phyloP scores from a whole-genome alignment of 2,329 filamentous ascomycete species.

The Amylocarpus encephaloides region DNA sequence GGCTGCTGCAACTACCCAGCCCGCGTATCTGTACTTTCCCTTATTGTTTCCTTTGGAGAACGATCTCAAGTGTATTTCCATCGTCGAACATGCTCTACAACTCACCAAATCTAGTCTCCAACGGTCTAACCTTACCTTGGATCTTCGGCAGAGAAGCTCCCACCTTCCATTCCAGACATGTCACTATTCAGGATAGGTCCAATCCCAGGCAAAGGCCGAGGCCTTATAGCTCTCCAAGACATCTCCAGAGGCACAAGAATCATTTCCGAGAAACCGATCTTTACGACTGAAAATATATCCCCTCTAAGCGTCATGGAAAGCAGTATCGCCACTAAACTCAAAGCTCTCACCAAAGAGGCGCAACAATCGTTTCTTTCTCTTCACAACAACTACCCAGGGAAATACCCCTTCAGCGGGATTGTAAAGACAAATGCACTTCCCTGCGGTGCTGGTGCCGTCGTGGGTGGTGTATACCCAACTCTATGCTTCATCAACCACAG shows the following conservation, averaged over 20 bases:
- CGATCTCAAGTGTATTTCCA: too few species aligned
- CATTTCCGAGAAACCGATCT: constrained; percentile 35
- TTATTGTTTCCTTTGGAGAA: too few species aligned
- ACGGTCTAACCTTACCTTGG: too few species aligned
- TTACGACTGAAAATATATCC: constrained; percentile 22
- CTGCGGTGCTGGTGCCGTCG: constrained; percentile 18
- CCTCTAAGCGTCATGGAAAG: constrained; percentile 6
- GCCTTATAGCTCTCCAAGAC: constrained; percentile 33
- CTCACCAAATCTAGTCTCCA: too few species aligned
- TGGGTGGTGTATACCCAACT: constrained; percentile 22
- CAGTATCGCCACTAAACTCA: constrained; percentile 8
- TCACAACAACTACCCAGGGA: constrained; percentile 25
- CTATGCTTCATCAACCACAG: constrained; percentile 21
- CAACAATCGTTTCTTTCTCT: constrained; percentile 22
- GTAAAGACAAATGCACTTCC: constrained; percentile 27
- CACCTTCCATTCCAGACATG: not conserved
- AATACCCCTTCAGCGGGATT: constrained; percentile 23
- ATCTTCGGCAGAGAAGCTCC: too few species aligned
- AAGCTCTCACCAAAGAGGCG: constrained; percentile 5
- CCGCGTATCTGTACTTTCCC: too few species aligned
- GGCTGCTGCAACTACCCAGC: too few species aligned
- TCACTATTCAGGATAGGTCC: constrained; percentile 8
- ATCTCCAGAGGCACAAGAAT: constrained; percentile 36
- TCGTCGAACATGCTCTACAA: too few species aligned
- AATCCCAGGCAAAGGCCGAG: constrained; percentile 34